phyloP scores from a whole-genome alignment of 495 filamentous ascomycete genomes.

The Penicillium waksmanii region DNA sequence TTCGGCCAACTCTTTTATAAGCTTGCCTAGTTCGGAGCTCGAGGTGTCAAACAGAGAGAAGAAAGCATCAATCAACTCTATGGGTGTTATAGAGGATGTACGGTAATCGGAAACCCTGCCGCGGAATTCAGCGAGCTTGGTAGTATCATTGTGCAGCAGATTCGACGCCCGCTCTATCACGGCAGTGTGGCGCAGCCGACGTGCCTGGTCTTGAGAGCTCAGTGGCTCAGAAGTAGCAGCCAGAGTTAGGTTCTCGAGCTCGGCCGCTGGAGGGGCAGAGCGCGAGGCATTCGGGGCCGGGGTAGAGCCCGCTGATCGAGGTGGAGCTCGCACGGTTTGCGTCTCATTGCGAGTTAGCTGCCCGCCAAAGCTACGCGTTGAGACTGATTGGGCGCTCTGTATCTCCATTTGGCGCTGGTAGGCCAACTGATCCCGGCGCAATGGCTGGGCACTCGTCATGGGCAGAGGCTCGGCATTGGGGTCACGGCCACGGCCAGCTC shows the following conservation, averaged over 20 bases:
- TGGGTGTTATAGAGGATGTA: slow-evolving; percentile 64
- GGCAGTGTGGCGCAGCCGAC: slow-evolving; percentile 68
- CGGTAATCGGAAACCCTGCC: slow-evolving; percentile 74
- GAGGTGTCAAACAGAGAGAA: slow-evolving; percentile 81
- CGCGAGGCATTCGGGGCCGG: slow-evolving; percentile 46
- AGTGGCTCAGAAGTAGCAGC: slow-evolving; percentile 39
- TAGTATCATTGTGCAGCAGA: slow-evolving; percentile 71
- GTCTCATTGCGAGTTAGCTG: slow-evolving; percentile 66
- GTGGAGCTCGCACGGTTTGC: slow-evolving; percentile 46
- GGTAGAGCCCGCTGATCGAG: slow-evolving; percentile 42
- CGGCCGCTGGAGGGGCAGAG: slow-evolving; percentile 43
- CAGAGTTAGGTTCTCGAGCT: slow-evolving; percentile 44
- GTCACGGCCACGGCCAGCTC: slow-evolving; percentile 68
- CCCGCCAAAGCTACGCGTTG: slow-evolving; percentile 79
- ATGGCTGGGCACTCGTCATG: slow-evolving; percentile 75
- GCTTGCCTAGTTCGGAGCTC: slow-evolving; percentile 77
- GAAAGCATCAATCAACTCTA: slow-evolving; percentile 79
- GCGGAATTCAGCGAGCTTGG: slow-evolving; percentile 78
- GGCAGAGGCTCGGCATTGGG: slow-evolving; percentile 81
- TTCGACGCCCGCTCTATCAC: slow-evolving; percentile 84
- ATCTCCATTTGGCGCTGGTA: slow-evolving; percentile 93
- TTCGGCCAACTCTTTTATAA: slow-evolving; percentile 90
- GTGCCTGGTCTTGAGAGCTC: slow-evolving; percentile 77
- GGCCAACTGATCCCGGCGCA: slow-evolving; percentile 85
- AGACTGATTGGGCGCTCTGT: slow-evolving; percentile 78